These are phyloP conservation scores for Pyrenochaeta sp. DNA, from an alignment of 2,329 filamentous ascomycete genomes.

Conservation along the genomic window DNA sequence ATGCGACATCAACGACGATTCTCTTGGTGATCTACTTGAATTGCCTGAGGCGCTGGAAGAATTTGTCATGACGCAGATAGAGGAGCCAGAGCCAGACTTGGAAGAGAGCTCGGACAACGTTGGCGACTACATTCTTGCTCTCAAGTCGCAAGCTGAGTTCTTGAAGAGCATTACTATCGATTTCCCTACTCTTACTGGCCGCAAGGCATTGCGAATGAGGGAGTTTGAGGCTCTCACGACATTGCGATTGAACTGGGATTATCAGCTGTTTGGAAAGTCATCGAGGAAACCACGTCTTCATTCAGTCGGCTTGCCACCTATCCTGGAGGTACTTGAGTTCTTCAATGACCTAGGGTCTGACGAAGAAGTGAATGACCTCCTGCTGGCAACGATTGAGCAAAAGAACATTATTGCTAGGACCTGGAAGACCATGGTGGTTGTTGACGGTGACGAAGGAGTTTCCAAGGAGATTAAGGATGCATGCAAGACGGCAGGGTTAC, in stretches of 20 bases:
- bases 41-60: conserved; percentile 41
- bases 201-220: conserved; percentile 40
- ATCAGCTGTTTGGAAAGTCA: conserved; percentile 43
- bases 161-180: conserved; percentile 42
- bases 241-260: conserved; percentile 42
- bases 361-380: conserved; percentile 38
- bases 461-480: conserved; percentile 32
- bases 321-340: conserved; percentile 39
- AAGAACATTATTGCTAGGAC: conserved; percentile 34
- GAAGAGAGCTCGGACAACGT: conserved; percentile 45
- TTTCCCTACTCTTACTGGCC: conserved; percentile 34
- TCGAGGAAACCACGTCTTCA: conserved; percentile 42
- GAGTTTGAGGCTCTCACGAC: conserved; percentile 36
- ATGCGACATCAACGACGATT: conserved; percentile 46
- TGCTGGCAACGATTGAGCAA: conserved; percentile 36
- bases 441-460: conserved; percentile 35
- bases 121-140: conserved; percentile 41
- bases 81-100: conserved; percentile 40
- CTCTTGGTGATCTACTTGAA: conserved; percentile 40
- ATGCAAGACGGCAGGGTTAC: conserved; percentile 28
- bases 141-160: conserved; percentile 38
- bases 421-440: conserved; percentile 35
- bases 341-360: conserved; percentile 45
- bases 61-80: conserved; percentile 42
- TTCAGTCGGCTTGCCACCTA: conserved; percentile 40